Evolutionary conservation across 306 rosid genomes (phyloP), one percentile per base, ranked within the genome.

Genomic region (Prunus salicina): DNA sequence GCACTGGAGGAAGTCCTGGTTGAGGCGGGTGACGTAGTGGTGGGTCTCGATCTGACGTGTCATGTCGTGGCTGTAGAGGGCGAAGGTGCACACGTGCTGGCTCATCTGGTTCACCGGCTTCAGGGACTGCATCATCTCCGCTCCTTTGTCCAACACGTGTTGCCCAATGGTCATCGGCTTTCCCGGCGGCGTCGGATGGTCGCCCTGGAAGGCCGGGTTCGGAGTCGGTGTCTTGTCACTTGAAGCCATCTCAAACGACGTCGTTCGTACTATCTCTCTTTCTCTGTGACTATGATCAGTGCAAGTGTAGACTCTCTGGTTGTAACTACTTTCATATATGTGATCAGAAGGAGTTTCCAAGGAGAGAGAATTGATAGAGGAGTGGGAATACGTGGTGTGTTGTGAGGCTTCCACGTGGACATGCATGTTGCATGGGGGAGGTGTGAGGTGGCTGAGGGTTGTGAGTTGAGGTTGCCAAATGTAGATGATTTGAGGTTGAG

Each of bases 21-120:
- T 82, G 64, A 87, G 86, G 14, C 93, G 88, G 2, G 86, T 41
- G 71, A 88, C 74, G 77, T 73, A 93, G 76, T 88, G 96, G 72
- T 90, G 94, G 11, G 94, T 87, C 85, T 90, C 73, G 14, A 89
- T 88, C 84, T 93, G 98, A 14, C 96, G 93, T 10, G 78, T 66
- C 83, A 89, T 85, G 78, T 91, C 96, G 53, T 91, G 94, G 76
- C 90, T 77, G 76, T 85, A 91, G 22, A 90, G 78, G 12, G 93
- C 94, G 82, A 93, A 93, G 77, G 89, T 56, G 74, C 96, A 90
- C 10, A 50, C 89, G 72, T 91, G 93, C 16, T 84, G 87, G 78
- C 78, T 86, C 53, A 91, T 85, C 69, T 88, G 87, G 70, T 86
- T 86, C 22, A 90, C 81, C 5, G 98, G 98, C 43, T 85, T 84